phyloP scores from a whole-genome alignment of 2,329 filamentous ascomycete species.

The Microdochium nivale region DNA sequence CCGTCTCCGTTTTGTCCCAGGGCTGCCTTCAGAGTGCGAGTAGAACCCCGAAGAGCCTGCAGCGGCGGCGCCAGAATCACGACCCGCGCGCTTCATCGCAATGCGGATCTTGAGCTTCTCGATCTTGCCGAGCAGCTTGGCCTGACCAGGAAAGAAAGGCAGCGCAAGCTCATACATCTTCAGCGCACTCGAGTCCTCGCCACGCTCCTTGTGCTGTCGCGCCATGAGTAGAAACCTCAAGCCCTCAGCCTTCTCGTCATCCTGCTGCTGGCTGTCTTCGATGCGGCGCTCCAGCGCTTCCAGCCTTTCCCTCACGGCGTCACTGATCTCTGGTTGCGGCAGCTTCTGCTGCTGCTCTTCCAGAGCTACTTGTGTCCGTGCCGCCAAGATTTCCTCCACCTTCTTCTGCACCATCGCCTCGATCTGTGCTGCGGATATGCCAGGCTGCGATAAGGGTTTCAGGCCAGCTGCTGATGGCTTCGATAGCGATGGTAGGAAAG shows the following conservation, averaged over 20 bases:
- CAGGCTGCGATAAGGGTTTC: conserved; percentile 7
- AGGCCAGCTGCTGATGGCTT: neutral
- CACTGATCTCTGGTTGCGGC: conserved; percentile 48
- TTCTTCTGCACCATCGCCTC: conserved; percentile 90
- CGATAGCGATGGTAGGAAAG: conserved; percentile 1
- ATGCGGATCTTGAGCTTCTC: conserved; percentile 50
- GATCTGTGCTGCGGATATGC: conserved; percentile 63
- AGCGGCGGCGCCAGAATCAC: conserved; percentile 4
- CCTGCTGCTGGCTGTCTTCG: conserved; percentile 52
- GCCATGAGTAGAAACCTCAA: conserved; percentile 83
- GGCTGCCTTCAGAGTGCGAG: neutral
- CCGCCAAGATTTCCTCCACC: conserved; percentile 79
- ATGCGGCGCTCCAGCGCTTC: conserved; percentile 84
- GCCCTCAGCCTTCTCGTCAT: conserved; percentile 72
- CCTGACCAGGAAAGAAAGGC: conserved; percentile 78
- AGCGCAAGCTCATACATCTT: conserved; percentile 80
- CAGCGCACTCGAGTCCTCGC: conserved; percentile 69
- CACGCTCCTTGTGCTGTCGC: conserved; percentile 78
- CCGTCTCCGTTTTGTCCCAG: neutral
- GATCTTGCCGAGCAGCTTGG: conserved; percentile 66
- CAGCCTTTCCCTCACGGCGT: conserved; percentile 71
- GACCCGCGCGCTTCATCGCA: conserved; percentile 21
- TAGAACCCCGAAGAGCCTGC: neutral
- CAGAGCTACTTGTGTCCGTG: conserved; percentile 51
- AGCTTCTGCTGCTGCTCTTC: conserved; percentile 22